Evolutionary conservation across 257 asterid species (phyloP).

Genomic region (Lithospermum erythrorhizon): DNA sequence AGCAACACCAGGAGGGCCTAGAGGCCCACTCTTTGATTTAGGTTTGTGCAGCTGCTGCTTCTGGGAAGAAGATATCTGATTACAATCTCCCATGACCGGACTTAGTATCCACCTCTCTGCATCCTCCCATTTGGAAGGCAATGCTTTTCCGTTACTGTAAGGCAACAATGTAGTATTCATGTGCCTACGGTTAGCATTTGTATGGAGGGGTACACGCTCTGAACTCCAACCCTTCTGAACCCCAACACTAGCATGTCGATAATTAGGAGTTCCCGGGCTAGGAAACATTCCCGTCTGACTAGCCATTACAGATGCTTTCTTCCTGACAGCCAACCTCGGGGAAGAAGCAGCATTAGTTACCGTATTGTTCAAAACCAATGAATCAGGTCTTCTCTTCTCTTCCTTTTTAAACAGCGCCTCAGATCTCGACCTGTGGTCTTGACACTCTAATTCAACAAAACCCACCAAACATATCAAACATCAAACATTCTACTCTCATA

Average conservation of each 20-base stretch:
- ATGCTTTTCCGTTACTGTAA: constrained; percentile 62
- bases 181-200: constrained; percentile 33
- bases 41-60: constrained; percentile 46
- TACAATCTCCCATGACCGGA: constrained; percentile 51
- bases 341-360: constrained; percentile 41
- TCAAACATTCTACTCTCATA: constrained; percentile 1
- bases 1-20: constrained; percentile 46
- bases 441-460: constrained; percentile 55
- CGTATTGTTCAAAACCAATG: constrained; percentile 61
- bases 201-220: constrained; percentile 51
- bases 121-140: constrained; percentile 97
- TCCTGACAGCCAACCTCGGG: constrained; percentile 50
- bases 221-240: constrained; percentile 69
- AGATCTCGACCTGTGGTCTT: constrained; percentile 56
- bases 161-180: constrained; percentile 55
- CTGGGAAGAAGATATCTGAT: constrained; percentile 19
- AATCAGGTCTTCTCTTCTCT: constrained; percentile 59
- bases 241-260: constrained; percentile 34
- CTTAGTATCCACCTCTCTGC: constrained; percentile 98
- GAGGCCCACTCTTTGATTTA: constrained; percentile 86
- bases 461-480: constrained; percentile 4
- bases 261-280: constrained; percentile 86
- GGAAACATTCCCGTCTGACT: constrained; percentile 47
- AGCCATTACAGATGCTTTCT: constrained; percentile 36
- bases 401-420: constrained; percentile 37